These are phyloP conservation scores for Ceraceosorus guamensis DNA, from an alignment of 1,284 basidiomycete species.

Conservation along the genomic window DNA sequence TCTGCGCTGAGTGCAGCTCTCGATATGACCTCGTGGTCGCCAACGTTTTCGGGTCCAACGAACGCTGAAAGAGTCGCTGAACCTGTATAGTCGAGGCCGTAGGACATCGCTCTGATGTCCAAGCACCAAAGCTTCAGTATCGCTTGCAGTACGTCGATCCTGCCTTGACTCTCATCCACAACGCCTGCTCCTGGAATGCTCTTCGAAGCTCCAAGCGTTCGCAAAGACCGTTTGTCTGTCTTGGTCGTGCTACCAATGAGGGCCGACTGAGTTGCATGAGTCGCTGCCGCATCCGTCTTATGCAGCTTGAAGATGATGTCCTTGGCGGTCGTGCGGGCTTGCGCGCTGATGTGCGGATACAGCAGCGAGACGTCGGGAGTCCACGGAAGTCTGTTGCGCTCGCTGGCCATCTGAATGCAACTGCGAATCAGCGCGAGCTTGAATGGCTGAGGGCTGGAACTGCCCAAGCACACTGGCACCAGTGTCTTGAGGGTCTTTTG, in stretches of 20 bases:
- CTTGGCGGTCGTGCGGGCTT: slow-evolving; percentile 27
- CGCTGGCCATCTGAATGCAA: slow-evolving; percentile 29
- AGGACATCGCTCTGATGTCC: slow-evolving; percentile 20
- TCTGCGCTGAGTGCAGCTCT: slow-evolving; percentile 22
- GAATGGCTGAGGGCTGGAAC: slow-evolving; percentile 27
- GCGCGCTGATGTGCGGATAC: slow-evolving; percentile 26
- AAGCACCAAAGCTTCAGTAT: slow-evolving; percentile 34
- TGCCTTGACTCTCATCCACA: slow-evolving; percentile 22
- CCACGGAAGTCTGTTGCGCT: slow-evolving; percentile 26
- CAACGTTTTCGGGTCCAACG: not conserved
- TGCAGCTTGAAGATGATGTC: slow-evolving; percentile 18
- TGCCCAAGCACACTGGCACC: slow-evolving; percentile 29
- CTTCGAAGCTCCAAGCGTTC: not conserved
- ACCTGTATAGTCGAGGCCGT: slow-evolving; percentile 17
- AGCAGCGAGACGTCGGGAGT: slow-evolving; percentile 25
- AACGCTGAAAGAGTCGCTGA: slow-evolving; percentile 2
- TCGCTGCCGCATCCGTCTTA: not conserved
- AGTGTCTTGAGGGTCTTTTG: slow-evolving; percentile 27
- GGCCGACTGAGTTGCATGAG: not conserved
- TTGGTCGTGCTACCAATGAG: not conserved
- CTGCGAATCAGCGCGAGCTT: slow-evolving; percentile 35
- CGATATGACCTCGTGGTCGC: slow-evolving; percentile 19
- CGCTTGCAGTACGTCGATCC: slow-evolving; percentile 27
- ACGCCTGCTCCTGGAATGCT: not conserved
- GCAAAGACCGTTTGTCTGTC: not conserved